Evolutionary conservation across 2,329 filamentous ascomycete species (phyloP).

Genomic region (Aspergillus pseudoviridinutans): DNA sequence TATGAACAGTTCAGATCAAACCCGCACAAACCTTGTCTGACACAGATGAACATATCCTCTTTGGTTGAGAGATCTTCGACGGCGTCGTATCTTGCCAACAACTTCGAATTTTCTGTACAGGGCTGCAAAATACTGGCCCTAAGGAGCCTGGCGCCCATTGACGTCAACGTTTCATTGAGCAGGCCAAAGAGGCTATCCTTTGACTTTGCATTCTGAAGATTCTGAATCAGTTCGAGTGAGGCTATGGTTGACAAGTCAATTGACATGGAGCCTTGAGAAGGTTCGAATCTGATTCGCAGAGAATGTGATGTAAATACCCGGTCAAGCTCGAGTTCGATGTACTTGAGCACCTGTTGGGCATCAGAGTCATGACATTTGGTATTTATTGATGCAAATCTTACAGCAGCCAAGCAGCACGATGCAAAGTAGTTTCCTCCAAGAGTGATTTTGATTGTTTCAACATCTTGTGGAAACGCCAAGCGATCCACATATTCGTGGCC

Average conservation of each 20-base stretch:
- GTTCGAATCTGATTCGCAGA: conserved; percentile 78
- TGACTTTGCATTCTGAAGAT: conserved; percentile 71
- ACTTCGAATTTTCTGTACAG: conserved; percentile 65
- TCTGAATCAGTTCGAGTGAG: conserved; percentile 86
- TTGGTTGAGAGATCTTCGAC: conserved; percentile 76
- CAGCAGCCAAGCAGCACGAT: conserved; percentile 79
- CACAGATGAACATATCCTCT: conserved; percentile 78
- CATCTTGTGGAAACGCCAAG: conserved; percentile 74
- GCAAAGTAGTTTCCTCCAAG: conserved; percentile 82
- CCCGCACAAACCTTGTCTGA: conserved; percentile 58
- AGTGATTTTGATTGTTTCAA: conserved; percentile 75
- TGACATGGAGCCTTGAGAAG: conserved; percentile 90
- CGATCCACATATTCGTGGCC: conserved; percentile 75
- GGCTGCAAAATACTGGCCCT: conserved; percentile 86
- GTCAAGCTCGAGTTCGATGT: conserved; percentile 66
- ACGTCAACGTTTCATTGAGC: conserved; percentile 77
- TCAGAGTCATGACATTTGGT: neutral
- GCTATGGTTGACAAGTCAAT: conserved; percentile 86
- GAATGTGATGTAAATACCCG: conserved; percentile 73
- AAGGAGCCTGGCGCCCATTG: conserved; percentile 82
- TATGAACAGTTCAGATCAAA: neutral
- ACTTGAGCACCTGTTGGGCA: conserved; percentile 65
- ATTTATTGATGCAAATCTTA: conserved; percentile 41
- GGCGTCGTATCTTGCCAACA: conserved; percentile 73
- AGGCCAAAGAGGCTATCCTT: conserved; percentile 80